Conservation (phyloP, 2,329 filamentous ascomycete species). For the Madurella mycetomatis region DNA sequence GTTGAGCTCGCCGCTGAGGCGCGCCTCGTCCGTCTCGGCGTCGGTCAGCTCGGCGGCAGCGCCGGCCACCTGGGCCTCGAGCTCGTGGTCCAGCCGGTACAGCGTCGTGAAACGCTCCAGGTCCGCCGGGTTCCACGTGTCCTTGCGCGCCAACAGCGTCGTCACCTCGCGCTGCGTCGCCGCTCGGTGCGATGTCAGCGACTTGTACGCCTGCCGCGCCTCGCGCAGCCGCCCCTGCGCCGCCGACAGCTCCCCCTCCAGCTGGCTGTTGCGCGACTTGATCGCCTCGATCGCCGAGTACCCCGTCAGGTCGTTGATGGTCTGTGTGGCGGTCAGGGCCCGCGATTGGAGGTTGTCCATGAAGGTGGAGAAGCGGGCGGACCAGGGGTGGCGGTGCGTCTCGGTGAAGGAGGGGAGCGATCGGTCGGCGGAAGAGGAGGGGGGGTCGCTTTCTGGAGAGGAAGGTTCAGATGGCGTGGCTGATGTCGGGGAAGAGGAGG, state of each 20-base stretch:
- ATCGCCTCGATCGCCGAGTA: slow-evolving; percentile 88
- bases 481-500: neutral
- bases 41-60: slow-evolving; percentile 68
- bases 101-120: slow-evolving; percentile 91
- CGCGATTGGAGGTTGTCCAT: slow-evolving; percentile 90
- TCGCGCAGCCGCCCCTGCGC: slow-evolving; percentile 64
- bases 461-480: neutral
- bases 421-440: neutral
- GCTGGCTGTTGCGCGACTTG: slow-evolving; percentile 69
- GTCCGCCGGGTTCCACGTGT: slow-evolving; percentile 81
- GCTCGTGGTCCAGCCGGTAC: slow-evolving; percentile 87
- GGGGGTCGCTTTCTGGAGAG: slow-evolving; percentile 9
- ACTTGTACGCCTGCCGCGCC: slow-evolving; percentile 72
- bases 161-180: slow-evolving; percentile 93
- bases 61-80: slow-evolving; percentile 75
- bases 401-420: slow-evolving; percentile 44
- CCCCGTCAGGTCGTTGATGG: slow-evolving; percentile 89
- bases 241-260: slow-evolving; percentile 54
- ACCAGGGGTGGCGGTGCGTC: slow-evolving; percentile 39
- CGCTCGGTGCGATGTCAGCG: slow-evolving; percentile 79
- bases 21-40: slow-evolving; percentile 76
- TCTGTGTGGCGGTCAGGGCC: slow-evolving; percentile 77
- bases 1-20: slow-evolving; percentile 69
- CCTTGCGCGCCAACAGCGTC: slow-evolving; percentile 86
- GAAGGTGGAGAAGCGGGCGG: slow-evolving; percentile 56